Percentiles rank a stretch among this genome's conserved stretches.
These are phyloP conservation scores for Kluyveromyces aestuarii DNA, from an alignment of 805 yeast species.

Conservation along the genomic window DNA sequence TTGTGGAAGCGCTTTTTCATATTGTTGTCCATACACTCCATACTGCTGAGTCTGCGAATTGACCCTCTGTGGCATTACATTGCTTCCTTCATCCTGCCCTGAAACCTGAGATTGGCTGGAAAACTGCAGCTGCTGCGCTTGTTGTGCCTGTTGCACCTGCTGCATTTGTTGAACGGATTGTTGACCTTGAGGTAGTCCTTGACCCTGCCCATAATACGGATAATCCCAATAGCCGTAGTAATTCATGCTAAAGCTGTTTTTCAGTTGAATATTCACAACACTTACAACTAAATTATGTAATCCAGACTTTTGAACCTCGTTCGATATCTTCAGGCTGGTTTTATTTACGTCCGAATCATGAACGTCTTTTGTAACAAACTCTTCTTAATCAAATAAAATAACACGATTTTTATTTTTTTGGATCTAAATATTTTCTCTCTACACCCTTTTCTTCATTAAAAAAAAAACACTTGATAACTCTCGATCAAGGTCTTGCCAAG, in stretches of 20 bases:
- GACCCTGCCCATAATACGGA: slow-evolving; percentile 6
- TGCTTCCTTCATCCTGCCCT: background rate
- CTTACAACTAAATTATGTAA: background rate
- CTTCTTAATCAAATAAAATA: no score
- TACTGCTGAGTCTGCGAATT: slow-evolving; percentile 1
- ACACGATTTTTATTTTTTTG: background rate
- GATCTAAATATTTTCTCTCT: background rate
- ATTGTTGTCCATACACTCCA: slow-evolving; percentile 2
- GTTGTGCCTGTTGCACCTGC: background rate
- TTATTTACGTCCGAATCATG: background rate
- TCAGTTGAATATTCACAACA: background rate
- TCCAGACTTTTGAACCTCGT: background rate
- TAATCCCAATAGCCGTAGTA: slow-evolving; percentile 6
- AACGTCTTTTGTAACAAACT: background rate
- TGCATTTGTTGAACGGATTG: slow-evolving; percentile 4
- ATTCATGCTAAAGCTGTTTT: background rate
- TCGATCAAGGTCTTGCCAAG: no score
- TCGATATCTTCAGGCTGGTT: background rate
- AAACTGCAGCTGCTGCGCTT: background rate
- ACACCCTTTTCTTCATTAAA: background rate
- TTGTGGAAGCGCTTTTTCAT: slow-evolving; percentile 1
- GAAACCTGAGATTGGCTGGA: slow-evolving; percentile 1
- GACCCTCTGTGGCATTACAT: slow-evolving; percentile 5
- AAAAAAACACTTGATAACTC: no score
- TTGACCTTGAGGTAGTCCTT: slow-evolving; percentile 3